A percentile compares a stretch with the other conserved stretches of the same genome.
Evolutionary conservation across 345 rosid genomes (phyloP).

Genomic region (Murraya koenigii): DNA sequence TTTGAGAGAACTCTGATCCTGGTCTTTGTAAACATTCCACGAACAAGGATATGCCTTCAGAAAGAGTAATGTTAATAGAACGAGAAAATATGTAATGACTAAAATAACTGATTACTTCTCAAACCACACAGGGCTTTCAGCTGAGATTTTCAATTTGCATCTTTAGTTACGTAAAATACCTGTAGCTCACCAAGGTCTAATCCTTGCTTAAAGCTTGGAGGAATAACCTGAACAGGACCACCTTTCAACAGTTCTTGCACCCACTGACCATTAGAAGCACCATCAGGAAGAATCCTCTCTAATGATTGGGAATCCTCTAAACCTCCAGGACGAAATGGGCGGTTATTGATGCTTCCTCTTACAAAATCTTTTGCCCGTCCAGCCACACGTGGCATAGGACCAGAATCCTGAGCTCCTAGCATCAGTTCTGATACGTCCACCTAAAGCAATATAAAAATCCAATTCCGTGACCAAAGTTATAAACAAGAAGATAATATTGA

Average conservation of each 20-base stretch:
- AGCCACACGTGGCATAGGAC: conserved; percentile 54
- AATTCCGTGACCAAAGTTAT: conserved; percentile 28
- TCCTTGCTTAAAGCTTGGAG: conserved; percentile 84
- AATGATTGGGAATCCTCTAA: conserved; percentile 63
- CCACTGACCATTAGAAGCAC: conserved; percentile 81
- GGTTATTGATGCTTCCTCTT: conserved; percentile 86
- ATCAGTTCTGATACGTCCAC: conserved; percentile 77
- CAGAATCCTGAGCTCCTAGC: conserved; percentile 61
- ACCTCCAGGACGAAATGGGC: conserved; percentile 97
- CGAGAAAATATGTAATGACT: conserved; percentile 6
- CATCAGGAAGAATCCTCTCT: conserved; percentile 67
- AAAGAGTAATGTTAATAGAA: conserved; percentile 17
- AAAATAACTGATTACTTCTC: not conserved
- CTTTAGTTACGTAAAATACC: conserved; percentile 39
- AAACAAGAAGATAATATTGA: conserved; percentile 18
- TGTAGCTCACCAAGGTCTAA: conserved; percentile 76
- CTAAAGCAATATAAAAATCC: conserved; percentile 51
- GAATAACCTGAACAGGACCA: conserved; percentile 62
- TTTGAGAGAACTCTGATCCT: conserved; percentile 46
- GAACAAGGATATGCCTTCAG: conserved; percentile 61
- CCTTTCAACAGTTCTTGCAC: conserved; percentile 67
- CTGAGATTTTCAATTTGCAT: not conserved
- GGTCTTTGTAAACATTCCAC: conserved; percentile 75
- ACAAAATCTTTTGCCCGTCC: conserved; percentile 76
- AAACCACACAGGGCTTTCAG: not conserved